A percentile compares a stretch with the other conserved stretches of the same genome.
These are phyloP conservation scores for Skeletonema costatum DNA, from an alignment of 108 stramenopile genomes.

Conservation along the genomic window DNA sequence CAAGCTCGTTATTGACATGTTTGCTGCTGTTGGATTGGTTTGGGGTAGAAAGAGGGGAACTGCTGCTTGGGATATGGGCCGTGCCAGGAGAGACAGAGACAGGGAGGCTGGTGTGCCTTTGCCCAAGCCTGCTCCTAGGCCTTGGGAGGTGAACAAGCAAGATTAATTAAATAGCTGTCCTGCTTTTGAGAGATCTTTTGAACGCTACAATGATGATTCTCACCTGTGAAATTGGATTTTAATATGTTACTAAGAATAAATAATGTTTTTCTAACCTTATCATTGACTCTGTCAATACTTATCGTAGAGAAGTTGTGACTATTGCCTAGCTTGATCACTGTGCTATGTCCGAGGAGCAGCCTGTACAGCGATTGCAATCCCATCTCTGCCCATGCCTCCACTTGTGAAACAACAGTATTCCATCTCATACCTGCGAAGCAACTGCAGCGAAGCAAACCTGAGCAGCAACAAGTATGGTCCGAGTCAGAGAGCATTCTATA, in stretches of 20 bases:
- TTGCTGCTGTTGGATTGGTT: conserved; percentile 87
- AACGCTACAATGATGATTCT: not conserved
- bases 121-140: conserved; percentile 81
- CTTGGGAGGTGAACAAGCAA: conserved; percentile 78
- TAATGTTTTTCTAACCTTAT: not conserved
- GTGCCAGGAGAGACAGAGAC: conserved; percentile 84
- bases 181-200: not conserved
- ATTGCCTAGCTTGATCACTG: too few relatives aligned
- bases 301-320: too few relatives aligned
- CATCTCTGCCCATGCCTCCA: too few relatives aligned
- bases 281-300: too few relatives aligned
- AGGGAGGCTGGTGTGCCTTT: conserved; percentile 62
- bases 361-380: too few relatives aligned
- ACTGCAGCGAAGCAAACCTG: too few relatives aligned
- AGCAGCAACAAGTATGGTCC: too few relatives aligned
- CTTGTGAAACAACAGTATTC: too few relatives aligned
- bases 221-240: not conserved
- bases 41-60: conserved; percentile 92
- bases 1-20: conserved; percentile 92
- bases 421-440: too few relatives aligned
- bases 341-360: too few relatives aligned
- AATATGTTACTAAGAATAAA: conserved; percentile 1
- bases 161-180: conserved; percentile 3
- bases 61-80: conserved; percentile 91
- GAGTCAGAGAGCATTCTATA: too few relatives aligned